Base-by-base conservation (phyloP, 2,329 filamentous ascomycete genomes). In the Penicillium decumbens region DNA sequence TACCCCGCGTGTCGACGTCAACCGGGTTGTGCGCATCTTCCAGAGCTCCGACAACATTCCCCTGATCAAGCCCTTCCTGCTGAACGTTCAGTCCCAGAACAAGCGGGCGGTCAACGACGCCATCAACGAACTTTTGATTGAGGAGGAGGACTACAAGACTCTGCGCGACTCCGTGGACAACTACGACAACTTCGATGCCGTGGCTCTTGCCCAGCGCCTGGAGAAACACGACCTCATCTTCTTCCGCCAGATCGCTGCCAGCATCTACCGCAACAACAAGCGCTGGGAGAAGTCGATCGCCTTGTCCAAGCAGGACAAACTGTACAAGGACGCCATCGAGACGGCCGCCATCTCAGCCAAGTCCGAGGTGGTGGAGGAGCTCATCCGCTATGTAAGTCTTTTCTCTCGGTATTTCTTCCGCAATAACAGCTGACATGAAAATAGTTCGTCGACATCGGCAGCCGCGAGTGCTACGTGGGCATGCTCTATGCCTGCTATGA, bases 401-500 rank as follows among this genome's bases (percentile, higher is more conserved):
- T 20, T 39, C 23, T 24, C 45, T 12, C 6, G 1, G 8, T 3
- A 18, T 3, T 8, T n/a, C 8, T 20, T 24, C 23, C 13, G 15
- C 9, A 9, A 1, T 10, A 18, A 25, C 8, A 3, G 53, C 72
- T 77, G 67, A 77, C 55, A 18, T 18, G 10, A 48, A 35, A 41
- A 1, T 68, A 97, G 92, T 98, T 98, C 63, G 93, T 98, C 65
- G 93, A 98, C 68, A 96, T 98, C 74, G 93, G 95, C 63, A 95
- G 92, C 78, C 90, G 92, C 55, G 93, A 98, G 72, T 98, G 93
- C 80, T 98, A 95, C 69, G 93, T 96, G n/a, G 95, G 91, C 67
- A 98, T 98, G 91, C 81, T 98, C 42, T 98, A 98, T 68, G 87
- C 95, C 45, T 98, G 93, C 80, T 95, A 98, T 74, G 93, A 97